Evolutionary conservation across 2,329 filamentous ascomycete genomes (phyloP).

Genomic region (Neopestalotiopsis sp.): DNA sequence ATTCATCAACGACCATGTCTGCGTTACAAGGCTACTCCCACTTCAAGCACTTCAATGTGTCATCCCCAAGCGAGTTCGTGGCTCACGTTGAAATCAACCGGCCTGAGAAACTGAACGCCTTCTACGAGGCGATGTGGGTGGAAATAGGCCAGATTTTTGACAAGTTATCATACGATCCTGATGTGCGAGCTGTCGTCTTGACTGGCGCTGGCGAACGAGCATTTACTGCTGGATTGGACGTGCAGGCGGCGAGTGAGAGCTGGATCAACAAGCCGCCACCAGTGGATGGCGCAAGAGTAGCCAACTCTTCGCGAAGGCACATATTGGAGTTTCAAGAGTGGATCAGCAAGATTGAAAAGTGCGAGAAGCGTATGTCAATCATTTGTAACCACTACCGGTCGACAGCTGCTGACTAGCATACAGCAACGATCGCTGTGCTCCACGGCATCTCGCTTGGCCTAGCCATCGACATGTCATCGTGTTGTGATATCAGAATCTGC

Average conservation of each 20-base stretch:
- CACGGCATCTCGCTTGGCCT: slow-evolving; percentile 81
- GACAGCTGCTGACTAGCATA: slow-evolving; percentile 16
- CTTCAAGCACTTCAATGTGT: slow-evolving; percentile 75
- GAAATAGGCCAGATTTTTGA: slow-evolving; percentile 77
- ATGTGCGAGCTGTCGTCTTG: slow-evolving; percentile 78
- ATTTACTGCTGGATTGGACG: slow-evolving; percentile 87
- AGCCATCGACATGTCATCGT: slow-evolving; percentile 74
- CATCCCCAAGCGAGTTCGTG: slow-evolving; percentile 73
- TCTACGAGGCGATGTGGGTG: slow-evolving; percentile 83
- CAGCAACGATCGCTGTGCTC: slow-evolving; percentile 80
- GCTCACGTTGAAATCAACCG: slow-evolving; percentile 94
- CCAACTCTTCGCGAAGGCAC: slow-evolving; percentile 66
- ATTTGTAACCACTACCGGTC: neutral
- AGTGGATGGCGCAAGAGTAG: slow-evolving; percentile 68
- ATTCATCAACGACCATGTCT: slow-evolving; percentile 19
- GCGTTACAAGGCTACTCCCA: slow-evolving; percentile 42
- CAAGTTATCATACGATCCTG: slow-evolving; percentile 71
- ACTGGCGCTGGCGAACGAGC: slow-evolving; percentile 82
- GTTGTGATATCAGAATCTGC: slow-evolving; percentile 73
- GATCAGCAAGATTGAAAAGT: slow-evolving; percentile 78
- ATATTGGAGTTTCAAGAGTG: slow-evolving; percentile 82
- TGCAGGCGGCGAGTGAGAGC: slow-evolving; percentile 68
- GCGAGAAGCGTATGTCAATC: slow-evolving; percentile 76
- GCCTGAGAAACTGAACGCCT: slow-evolving; percentile 85
- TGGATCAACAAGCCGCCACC: slow-evolving; percentile 44